These are phyloP conservation scores for Dactylonectria macrodidyma DNA, from an alignment of 2,329 filamentous ascomycete species.

Conservation along the genomic window DNA sequence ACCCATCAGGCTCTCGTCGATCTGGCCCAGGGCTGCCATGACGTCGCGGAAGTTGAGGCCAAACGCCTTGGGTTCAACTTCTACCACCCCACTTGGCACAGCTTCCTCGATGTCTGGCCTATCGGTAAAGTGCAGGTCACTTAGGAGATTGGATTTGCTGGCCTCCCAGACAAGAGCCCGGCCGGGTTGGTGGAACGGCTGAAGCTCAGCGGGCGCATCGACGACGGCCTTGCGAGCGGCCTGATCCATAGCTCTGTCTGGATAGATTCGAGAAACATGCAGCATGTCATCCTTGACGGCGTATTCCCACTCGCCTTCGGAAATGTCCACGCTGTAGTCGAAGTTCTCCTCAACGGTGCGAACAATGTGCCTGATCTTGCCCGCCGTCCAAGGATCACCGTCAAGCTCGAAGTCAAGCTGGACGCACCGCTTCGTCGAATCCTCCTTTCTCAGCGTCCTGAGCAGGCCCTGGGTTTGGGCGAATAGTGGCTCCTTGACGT, in stretches of 20 bases:
- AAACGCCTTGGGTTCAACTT: slow-evolving; percentile 16
- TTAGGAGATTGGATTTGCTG: not conserved
- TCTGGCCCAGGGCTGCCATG: slow-evolving; percentile 40
- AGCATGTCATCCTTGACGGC: slow-evolving; percentile 1
- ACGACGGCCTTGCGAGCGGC: not conserved
- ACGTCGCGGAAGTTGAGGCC: slow-evolving; percentile 37
- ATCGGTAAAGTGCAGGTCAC: slow-evolving; percentile 16
- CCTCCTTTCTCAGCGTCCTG: not conserved
- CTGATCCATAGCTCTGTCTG: not conserved
- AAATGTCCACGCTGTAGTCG: not conserved
- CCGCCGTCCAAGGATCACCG: not conserved
- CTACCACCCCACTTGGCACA: slow-evolving; percentile 2
- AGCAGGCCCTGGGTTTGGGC: not conserved
- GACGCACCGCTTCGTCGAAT: slow-evolving; percentile 1
- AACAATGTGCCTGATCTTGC: not conserved
- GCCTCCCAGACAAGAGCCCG: not conserved
- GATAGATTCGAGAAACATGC: not conserved
- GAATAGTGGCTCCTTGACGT: not conserved
- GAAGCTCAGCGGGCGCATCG: not conserved
- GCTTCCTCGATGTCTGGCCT: not conserved
- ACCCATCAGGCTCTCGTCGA: slow-evolving; percentile 44
- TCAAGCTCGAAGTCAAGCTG: not conserved
- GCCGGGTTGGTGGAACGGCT: not conserved
- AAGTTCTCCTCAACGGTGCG: not conserved
- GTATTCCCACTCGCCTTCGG: not conserved